A percentile compares a stretch with the other conserved stretches of the same genome.
These are phyloP conservation scores for Zea mays DNA, from an alignment of 176 grass and related monocot species.

Conservation along the genomic window DNA sequence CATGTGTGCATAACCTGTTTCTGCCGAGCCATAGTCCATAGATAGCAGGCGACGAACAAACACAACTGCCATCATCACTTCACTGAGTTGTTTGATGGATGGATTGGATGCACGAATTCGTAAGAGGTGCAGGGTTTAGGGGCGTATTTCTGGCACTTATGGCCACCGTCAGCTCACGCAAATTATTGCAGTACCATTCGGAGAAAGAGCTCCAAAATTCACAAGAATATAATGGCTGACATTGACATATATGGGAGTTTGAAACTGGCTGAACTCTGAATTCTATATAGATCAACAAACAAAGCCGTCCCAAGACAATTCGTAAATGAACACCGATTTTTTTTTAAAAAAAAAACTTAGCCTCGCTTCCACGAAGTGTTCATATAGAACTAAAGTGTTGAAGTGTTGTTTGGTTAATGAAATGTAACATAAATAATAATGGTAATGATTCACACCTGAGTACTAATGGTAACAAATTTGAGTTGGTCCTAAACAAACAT, in stretches of 20 bases:
- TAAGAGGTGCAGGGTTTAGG: neutral
- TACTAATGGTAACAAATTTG: too few relatives aligned
- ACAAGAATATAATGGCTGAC: neutral
- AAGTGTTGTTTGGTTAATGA: too few relatives aligned
- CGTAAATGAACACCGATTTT: neutral
- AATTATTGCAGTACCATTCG: neutral
- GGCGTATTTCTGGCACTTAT: neutral
- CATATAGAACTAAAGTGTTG: neutral
- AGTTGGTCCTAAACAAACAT: too few relatives aligned
- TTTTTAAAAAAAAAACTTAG: neutral
- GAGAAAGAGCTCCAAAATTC: neutral
- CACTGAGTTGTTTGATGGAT: neutral
- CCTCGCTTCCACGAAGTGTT: neutral
- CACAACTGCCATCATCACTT: neutral
- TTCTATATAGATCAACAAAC: neutral
- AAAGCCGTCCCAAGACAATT: slow-evolving; percentile 5
- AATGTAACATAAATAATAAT: too few relatives aligned
- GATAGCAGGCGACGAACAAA: neutral
- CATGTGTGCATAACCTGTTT: slow-evolving; percentile 5
- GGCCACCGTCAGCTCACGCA: neutral
- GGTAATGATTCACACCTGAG: too few relatives aligned
- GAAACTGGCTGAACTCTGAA: slow-evolving; percentile 7
- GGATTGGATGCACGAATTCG: neutral
- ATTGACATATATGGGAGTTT: neutral
- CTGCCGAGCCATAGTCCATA: neutral